Conservation (phyloP, 2,329 filamentous ascomycete species). For the Cladosporium velox region DNA sequence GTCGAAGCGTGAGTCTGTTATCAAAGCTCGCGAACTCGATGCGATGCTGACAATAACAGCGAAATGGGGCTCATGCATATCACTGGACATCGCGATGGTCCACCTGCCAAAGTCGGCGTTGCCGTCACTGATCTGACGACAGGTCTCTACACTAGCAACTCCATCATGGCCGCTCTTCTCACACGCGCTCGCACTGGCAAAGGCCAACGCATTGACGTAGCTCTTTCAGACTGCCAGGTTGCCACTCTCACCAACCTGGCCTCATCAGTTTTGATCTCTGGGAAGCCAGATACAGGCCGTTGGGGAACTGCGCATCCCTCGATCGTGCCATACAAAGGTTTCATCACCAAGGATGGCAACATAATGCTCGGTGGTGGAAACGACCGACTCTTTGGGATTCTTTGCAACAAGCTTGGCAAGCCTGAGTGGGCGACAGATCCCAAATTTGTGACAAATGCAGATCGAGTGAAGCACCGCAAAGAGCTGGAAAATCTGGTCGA, state of each 20-base stretch:
- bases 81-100: conserved; percentile 81
- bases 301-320: conserved; percentile 99
- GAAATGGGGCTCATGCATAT: conserved; percentile 99
- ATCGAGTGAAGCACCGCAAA: conserved; percentile 67
- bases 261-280: conserved; percentile 85
- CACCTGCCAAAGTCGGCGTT: conserved; percentile 95
- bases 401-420: conserved; percentile 59
- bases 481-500: conserved; percentile 81
- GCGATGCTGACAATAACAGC: conserved; percentile 32
- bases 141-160: conserved; percentile 90
- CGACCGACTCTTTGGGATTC: conserved; percentile 61
- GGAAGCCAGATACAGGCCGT: conserved; percentile 80
- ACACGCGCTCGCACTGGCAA: conserved; percentile 70
- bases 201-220: conserved; percentile 90
- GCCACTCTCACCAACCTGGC: conserved; percentile 95
- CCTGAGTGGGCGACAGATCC: conserved; percentile 60
- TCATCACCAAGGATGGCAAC: conserved; percentile 64
- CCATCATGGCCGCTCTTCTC: conserved; percentile 91
- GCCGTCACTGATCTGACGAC: conserved; percentile 96
- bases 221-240: conserved; percentile 90
- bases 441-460: conserved; percentile 60
- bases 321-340: conserved; percentile 93
- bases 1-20: conserved; percentile 83
- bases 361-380: conserved; percentile 66
- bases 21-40: too few relatives aligned